A percentile compares a stretch with the other conserved stretches of the same genome.
These are phyloP conservation scores for Penicillium fuscoglaucum DNA, from an alignment of 2,329 filamentous ascomycete species.

Conservation along the genomic window DNA sequence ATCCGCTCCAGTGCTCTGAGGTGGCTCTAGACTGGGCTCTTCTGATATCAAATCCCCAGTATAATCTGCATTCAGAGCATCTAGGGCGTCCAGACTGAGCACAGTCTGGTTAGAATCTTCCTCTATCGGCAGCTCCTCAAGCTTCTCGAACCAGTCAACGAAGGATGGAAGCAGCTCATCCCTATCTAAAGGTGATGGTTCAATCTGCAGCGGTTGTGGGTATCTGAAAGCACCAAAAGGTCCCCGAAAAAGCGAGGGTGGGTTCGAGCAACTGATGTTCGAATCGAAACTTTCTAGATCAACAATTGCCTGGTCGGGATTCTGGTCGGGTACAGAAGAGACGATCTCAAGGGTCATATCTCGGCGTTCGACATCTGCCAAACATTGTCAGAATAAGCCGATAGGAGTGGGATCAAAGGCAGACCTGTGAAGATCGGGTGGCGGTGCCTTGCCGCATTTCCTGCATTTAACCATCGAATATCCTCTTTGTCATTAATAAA, in stretches of 20 bases:
- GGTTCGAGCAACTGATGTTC: background rate
- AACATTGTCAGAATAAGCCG: too few relatives aligned
- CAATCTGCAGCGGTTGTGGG: background rate
- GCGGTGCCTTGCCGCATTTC: too few relatives aligned
- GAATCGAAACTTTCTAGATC: constrained; percentile 14
- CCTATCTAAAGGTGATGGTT: background rate
- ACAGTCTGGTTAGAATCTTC: background rate
- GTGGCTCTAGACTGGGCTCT: too few relatives aligned
- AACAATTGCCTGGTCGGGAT: constrained; percentile 11
- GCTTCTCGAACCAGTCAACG: background rate
- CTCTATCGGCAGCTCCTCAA: background rate
- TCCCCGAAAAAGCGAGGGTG: constrained; percentile 11
- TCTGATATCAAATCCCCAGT: background rate
- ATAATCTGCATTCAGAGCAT: background rate
- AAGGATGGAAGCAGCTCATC: background rate
- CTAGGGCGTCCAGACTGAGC: background rate
- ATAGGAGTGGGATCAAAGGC: too few relatives aligned
- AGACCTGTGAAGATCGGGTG: too few relatives aligned
- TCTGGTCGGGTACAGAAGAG: constrained; percentile 1
- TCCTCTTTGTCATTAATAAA: too few relatives aligned
- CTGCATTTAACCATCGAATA: too few relatives aligned
- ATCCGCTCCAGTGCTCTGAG: background rate
- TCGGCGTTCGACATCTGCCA: background rate
- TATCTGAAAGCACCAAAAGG: constrained; percentile 19
- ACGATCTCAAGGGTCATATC: constrained; percentile 15